phyloP scores from a whole-genome alignment of 2,329 filamentous ascomycete genomes.

The Fusarium sp. region DNA sequence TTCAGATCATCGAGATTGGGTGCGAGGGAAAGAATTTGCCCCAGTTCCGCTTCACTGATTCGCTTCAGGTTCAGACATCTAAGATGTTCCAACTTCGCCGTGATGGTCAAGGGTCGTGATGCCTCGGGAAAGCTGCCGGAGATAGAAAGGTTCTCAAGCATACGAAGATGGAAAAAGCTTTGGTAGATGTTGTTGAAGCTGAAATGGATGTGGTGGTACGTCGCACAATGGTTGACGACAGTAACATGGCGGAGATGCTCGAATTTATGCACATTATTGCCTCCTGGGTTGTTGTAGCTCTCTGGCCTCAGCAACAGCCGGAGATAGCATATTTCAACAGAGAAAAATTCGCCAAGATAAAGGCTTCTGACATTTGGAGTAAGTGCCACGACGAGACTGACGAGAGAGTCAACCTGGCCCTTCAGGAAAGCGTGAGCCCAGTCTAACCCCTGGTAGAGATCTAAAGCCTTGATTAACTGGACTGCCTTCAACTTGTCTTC shows the following conservation, averaged over 20 bases:
- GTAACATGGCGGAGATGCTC: background rate
- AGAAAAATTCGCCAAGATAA: background rate
- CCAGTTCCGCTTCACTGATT: background rate
- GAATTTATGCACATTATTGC: background rate
- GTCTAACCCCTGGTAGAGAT: background rate
- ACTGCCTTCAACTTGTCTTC: background rate
- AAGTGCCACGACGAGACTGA: background rate
- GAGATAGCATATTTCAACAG: background rate
- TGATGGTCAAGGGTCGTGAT: background rate
- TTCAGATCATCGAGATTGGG: background rate
- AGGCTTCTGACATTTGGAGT: background rate
- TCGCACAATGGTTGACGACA: background rate
- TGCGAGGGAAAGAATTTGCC: background rate
- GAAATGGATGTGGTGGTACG: background rate
- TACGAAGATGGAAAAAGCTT: background rate
- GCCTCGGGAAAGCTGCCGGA: background rate
- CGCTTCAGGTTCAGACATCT: accelerated
- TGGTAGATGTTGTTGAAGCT: background rate
- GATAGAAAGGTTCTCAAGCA: background rate
- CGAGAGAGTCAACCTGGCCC: background rate
- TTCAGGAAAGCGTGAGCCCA: background rate
- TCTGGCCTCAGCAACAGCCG: background rate
- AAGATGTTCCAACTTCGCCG: background rate
- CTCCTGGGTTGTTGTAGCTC: accelerated
- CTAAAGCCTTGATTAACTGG: background rate